Evolutionary conservation across 2,329 filamentous ascomycete genomes (phyloP).

Genomic region (Polychaeton citri): DNA sequence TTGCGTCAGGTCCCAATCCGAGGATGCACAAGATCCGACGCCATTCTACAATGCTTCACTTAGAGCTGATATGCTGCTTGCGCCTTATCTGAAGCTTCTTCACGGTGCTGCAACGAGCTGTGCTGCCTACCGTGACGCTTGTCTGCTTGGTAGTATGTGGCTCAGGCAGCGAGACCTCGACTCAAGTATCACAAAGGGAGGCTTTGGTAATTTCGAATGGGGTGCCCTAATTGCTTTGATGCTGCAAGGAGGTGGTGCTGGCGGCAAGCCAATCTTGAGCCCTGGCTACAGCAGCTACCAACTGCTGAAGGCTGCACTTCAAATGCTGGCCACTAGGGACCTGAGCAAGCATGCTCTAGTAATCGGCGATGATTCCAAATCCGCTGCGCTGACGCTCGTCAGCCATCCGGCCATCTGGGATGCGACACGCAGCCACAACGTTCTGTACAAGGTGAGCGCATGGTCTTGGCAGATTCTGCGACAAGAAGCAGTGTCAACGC

Average conservation of each 20-base stretch:
- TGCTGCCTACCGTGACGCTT: slow-evolving; percentile 66
- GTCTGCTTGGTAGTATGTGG: slow-evolving; percentile 77
- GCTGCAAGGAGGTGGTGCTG: slow-evolving; percentile 61
- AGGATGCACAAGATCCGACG: slow-evolving; percentile 40
- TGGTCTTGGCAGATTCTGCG: slow-evolving; percentile 69
- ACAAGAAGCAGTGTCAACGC: slow-evolving; percentile 59
- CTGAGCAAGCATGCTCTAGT: slow-evolving; percentile 49
- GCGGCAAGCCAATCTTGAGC: slow-evolving; percentile 59
- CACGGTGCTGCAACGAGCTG: slow-evolving; percentile 57
- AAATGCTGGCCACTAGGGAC: slow-evolving; percentile 66
- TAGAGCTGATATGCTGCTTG: slow-evolving; percentile 61
- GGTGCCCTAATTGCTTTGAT: slow-evolving; percentile 65
- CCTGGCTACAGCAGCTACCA: slow-evolving; percentile 79
- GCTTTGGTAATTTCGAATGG: slow-evolving; percentile 93
- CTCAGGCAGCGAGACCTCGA: slow-evolving; percentile 74
- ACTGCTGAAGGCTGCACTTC: slow-evolving; percentile 86
- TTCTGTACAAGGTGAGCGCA: slow-evolving; percentile 78
- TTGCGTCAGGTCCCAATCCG: slow-evolving; percentile 48
- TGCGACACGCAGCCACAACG: slow-evolving; percentile 57
- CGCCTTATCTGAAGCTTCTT: slow-evolving; percentile 62
- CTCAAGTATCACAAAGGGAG: slow-evolving; percentile 56
- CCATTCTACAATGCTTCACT: slow-evolving; percentile 84
- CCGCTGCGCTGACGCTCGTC: slow-evolving; percentile 26
- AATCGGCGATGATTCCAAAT: slow-evolving; percentile 17
- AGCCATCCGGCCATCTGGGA: slow-evolving; percentile 65